Base-by-base conservation (phyloP, 305 asterid species). In the Andrographis paniculata region DNA sequence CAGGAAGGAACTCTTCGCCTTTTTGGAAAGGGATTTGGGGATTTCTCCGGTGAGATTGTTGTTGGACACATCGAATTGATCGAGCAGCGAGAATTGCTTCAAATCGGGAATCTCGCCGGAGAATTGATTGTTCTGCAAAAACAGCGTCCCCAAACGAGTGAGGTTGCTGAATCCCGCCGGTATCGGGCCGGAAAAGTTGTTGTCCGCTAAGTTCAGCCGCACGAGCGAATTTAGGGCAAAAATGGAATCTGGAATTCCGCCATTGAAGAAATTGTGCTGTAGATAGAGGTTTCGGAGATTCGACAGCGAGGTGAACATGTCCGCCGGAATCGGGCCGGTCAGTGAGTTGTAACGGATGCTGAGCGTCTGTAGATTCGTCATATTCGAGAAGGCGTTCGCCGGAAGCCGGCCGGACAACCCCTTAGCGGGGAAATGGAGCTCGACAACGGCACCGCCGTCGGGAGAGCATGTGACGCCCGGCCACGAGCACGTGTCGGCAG, bases 321-420 rank as follows among this genome's bases (percentile, higher is more conserved):
- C 75, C 27, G 68, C 20, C n/a, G 73, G 77, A 9, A 76, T 61
- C 16, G 71, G 64, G 42, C 84, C 84, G 20, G 84, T 42, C 9
- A 76, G 75, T 6, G 75, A 52, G 56, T 76, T 76, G 50, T 65
- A 70, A 0, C 84, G 84, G 58, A 76, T 74, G 53, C 80, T 72
- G 42, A 76, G 67, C 24, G 80, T 69, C 45, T 37, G 58, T 7
- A 76, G 72, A 42, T 64, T 66, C 47, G 79, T 76, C 55, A 76
- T 52, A 18, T 62, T 72, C 2, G 77, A 42, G 68, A 76, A 14
- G 48, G 64, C 54, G 21, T 61, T 58, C 11, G 66, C 38, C 47
- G 79, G 83, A 3, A 76, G 55, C 21, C 45, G 44, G 12, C 83
- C 83, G 61, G 72, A 54, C 1, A 76, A 55, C 8, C 74, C 75